These are phyloP conservation scores for Colletotrichum eremochloae DNA, from an alignment of 2,329 filamentous ascomycete species.

Conservation along the genomic window DNA sequence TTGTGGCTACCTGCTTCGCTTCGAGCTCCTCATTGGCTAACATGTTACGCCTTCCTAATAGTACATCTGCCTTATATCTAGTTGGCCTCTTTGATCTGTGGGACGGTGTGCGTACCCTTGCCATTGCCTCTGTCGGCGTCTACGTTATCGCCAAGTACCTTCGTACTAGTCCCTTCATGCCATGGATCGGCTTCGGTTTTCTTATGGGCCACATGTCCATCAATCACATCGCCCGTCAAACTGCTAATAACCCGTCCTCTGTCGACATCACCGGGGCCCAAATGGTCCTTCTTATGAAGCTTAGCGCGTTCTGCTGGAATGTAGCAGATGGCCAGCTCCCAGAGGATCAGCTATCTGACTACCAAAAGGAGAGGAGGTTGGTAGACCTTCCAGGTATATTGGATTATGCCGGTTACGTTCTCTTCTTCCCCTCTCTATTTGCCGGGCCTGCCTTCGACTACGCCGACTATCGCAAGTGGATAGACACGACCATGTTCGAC, in stretches of 20 bases:
- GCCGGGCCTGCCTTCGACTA: constrained; percentile 95
- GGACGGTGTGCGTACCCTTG: constrained; percentile 82
- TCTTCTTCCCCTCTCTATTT: constrained; percentile 95
- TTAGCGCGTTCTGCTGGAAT: constrained; percentile 98
- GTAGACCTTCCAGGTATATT: constrained; percentile 79
- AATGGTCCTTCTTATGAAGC: constrained; percentile 99
- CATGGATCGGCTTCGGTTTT: constrained; percentile 95
- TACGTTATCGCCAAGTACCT: constrained; percentile 89
- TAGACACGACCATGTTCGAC: constrained; percentile 95
- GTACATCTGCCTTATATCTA: constrained; percentile 89
- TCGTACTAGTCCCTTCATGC: constrained; percentile 88
- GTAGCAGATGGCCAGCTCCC: constrained; percentile 91
- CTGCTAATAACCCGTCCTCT: constrained; percentile 71
- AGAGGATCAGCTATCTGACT: constrained; percentile 83
- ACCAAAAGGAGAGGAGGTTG: constrained; percentile 86
- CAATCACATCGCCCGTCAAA: constrained; percentile 87
- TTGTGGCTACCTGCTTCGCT: constrained; percentile 5
- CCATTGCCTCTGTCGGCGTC: constrained; percentile 82
- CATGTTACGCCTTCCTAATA: constrained; percentile 50
- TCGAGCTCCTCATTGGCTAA: background rate
- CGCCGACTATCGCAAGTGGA: constrained; percentile 90
- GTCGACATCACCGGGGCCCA: constrained; percentile 95
- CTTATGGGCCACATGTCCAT: constrained; percentile 96
- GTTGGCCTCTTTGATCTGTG: constrained; percentile 95
- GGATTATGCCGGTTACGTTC: constrained; percentile 89